These are phyloP conservation scores for Beauveria rudraprayagi DNA, from an alignment of 2,329 filamentous ascomycete species.

Conservation along the genomic window DNA sequence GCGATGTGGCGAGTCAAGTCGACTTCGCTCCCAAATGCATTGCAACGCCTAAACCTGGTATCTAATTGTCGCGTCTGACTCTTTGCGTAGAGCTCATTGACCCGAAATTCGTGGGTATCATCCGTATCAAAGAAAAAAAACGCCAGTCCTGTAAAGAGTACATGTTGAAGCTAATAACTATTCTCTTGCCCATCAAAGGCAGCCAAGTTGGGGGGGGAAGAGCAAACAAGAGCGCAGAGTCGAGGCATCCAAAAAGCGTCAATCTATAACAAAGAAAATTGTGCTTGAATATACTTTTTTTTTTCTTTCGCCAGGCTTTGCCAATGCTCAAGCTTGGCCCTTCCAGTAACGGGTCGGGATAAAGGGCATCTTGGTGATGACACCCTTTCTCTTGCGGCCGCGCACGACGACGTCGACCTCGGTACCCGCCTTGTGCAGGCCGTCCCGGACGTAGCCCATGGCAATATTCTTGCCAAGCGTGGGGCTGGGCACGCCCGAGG, in stretches of 20 bases:
- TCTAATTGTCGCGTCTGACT: background rate
- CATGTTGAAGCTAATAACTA: conserved; percentile 11
- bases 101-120: background rate
- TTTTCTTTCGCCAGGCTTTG: background rate
- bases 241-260: background rate
- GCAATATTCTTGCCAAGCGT: conserved; percentile 84
- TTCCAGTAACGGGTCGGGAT: conserved; percentile 70
- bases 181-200: background rate
- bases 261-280: conserved; percentile 3
- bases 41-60: conserved; percentile 8
- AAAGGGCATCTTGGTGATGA: conserved; percentile 85
- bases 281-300: background rate
- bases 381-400: conserved; percentile 65
- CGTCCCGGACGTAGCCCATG: conserved; percentile 85
- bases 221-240: background rate
- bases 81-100: background rate
- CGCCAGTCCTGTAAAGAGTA: conserved; percentile 10
- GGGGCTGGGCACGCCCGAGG: conserved; percentile 84
- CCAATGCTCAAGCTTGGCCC: conserved; percentile 13
- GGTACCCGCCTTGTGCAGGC: conserved; percentile 75
- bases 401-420: conserved; percentile 71
- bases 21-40: background rate
- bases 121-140: background rate
- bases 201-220: background rate
- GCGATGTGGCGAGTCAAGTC: background rate